These are phyloP conservation scores for Mycena galopus DNA, from an alignment of 768 basidiomycete species.

Conservation along the genomic window DNA sequence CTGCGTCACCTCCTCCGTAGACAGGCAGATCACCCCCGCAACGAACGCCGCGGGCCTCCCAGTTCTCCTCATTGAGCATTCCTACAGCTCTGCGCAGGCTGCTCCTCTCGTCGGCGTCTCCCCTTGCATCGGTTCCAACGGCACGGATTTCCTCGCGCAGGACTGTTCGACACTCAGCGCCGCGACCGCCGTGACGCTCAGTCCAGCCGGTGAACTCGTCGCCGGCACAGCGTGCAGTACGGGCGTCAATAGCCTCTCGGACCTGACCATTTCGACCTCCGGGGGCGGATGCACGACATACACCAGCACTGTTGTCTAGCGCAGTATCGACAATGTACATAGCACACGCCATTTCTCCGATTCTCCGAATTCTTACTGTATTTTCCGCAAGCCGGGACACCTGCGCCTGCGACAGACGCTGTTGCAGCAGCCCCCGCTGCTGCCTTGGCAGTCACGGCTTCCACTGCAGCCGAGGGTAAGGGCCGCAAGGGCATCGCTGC, in stretches of 20 bases:
- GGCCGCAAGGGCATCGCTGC: not conserved
- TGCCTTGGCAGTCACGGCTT: not conserved
- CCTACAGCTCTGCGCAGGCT: slow-evolving; percentile 5
- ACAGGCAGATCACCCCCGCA: slow-evolving; percentile 1
- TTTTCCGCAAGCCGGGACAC: not conserved
- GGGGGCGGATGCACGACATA: not conserved
- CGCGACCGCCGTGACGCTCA: not conserved
- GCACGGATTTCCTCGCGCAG: slow-evolving; percentile 1
- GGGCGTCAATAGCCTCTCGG: slow-evolving; percentile 1
- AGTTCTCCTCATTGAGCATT: slow-evolving; percentile 7
- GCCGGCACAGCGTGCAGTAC: slow-evolving; percentile 12
- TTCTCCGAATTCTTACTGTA: not conserved
- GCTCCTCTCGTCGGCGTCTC: not conserved
- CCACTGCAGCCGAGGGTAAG: not conserved
- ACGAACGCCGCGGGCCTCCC: slow-evolving; percentile 5
- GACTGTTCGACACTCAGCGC: slow-evolving; percentile 1
- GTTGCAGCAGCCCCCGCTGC: not conserved
- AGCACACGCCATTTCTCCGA: not conserved
- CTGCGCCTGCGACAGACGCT: not conserved
- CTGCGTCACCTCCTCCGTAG: slow-evolving; percentile 10
- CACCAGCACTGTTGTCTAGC: not conserved
- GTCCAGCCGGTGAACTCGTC: slow-evolving; percentile 4
- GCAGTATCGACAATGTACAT: not conserved
- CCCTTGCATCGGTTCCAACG: slow-evolving; percentile 12
- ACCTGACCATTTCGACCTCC: not conserved